Evolutionary conservation across 352 stramenopile genomes (phyloP).

Genomic region (Hyaloperonospora brassicae): DNA sequence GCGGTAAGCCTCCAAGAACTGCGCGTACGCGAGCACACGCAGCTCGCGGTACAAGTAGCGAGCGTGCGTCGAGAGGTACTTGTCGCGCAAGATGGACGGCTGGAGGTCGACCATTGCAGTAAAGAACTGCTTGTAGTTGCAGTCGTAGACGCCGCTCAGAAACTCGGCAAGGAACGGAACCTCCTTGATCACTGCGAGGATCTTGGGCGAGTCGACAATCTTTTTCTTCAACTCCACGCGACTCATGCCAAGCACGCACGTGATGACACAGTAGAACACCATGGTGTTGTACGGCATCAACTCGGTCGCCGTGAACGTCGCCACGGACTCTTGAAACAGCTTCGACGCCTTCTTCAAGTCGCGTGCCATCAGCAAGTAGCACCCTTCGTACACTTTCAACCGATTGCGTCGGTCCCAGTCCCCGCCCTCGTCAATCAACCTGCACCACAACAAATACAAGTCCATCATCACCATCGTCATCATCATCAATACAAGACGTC

Average conservation of each 20-base stretch:
- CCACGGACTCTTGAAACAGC: constrained; percentile 94
- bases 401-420: constrained; percentile 99
- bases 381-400: constrained; percentile 96
- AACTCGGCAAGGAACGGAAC: constrained; percentile 80
- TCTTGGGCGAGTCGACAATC: constrained; percentile 95
- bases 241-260: constrained; percentile 90
- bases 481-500: too few relatives aligned
- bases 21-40: constrained; percentile 94
- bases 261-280: constrained; percentile 96
- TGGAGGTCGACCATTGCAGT: constrained; percentile 85
- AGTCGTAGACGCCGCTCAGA: constrained; percentile 94
- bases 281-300: constrained; percentile 96
- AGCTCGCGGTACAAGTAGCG: constrained; percentile 95
- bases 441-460: constrained; percentile 18
- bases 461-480: too few relatives aligned
- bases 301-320: constrained; percentile 97
- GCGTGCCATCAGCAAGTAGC: constrained; percentile 88
- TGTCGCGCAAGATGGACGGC: constrained; percentile 84
- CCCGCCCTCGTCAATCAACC: constrained; percentile 90
- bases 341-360: constrained; percentile 91
- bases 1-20: constrained; percentile 98
- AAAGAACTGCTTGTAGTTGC: constrained; percentile 97
- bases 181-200: constrained; percentile 85
- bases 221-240: constrained; percentile 96
- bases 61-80: constrained; percentile 90